Percentiles rank a stretch among this genome's conserved stretches.
Conservation (phyloP, 2,329 filamentous ascomycete species). For the Harringtonia aguacate region DNA sequence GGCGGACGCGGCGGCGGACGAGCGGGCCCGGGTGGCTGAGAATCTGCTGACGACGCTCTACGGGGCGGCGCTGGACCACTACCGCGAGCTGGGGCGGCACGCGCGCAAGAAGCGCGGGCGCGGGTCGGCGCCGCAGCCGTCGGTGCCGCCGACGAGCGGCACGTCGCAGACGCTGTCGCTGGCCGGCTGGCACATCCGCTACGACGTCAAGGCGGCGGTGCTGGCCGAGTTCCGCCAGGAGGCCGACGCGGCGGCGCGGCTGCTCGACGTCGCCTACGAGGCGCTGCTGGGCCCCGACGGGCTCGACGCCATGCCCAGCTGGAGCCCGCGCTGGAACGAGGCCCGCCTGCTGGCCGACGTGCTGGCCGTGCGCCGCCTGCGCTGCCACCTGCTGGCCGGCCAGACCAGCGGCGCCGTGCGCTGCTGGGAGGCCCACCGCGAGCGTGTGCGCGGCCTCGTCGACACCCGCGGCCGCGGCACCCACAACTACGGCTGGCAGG, state of each 20-base stretch:
- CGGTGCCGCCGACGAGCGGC: constrained; percentile 69
- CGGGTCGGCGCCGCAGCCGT: constrained; percentile 67
- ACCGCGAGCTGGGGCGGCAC: constrained; percentile 88
- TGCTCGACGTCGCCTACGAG: constrained; percentile 82
- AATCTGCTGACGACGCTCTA: constrained; percentile 65
- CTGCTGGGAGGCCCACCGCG: constrained; percentile 69
- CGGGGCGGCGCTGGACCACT: constrained; percentile 73
- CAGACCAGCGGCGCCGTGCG: constrained; percentile 71
- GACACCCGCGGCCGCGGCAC: constrained; percentile 78
- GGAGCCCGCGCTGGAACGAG: constrained; percentile 86
- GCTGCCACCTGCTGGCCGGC: constrained; percentile 71
- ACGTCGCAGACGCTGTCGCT: constrained; percentile 79
- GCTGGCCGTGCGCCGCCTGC: constrained; percentile 68
- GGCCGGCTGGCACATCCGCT: constrained; percentile 85
- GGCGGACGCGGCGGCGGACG: constrained; percentile 57
- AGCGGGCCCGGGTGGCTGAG: constrained; percentile 63
- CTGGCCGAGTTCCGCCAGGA: constrained; percentile 92
- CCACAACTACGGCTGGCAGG: constrained; percentile 84
- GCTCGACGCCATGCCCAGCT: constrained; percentile 79
- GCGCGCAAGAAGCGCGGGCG: constrained; percentile 77
- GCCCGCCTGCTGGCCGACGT: constrained; percentile 79
- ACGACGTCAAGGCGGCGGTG: constrained; percentile 86
- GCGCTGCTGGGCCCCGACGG: constrained; percentile 71
- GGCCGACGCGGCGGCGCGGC: constrained; percentile 75
- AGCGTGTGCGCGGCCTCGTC: constrained; percentile 63